phyloP scores from a whole-genome alignment of 768 basidiomycete species.

The Sistotremastrum suecicum region DNA sequence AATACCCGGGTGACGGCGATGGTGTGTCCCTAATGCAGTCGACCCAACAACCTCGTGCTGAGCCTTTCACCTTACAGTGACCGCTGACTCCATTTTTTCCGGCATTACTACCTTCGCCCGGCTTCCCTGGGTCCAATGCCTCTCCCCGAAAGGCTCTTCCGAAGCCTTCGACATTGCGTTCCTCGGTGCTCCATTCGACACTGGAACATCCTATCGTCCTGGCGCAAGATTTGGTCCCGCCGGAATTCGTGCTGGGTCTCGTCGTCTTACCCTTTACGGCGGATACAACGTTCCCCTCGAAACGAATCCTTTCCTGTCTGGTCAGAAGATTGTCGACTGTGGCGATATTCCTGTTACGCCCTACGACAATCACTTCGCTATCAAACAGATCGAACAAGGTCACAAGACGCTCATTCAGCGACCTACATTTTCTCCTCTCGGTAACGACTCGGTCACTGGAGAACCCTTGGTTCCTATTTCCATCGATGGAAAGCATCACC shows the following conservation, averaged over 20 bases:
- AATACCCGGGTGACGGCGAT: conserved; percentile 44
- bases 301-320: conserved; percentile 57
- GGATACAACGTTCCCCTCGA: conserved; percentile 67
- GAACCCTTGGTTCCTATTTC: conserved; percentile 42
- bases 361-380: conserved; percentile 61
- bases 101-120: conserved; percentile 80
- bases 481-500: conserved; percentile 60
- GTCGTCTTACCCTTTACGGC: conserved; percentile 60
- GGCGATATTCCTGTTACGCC: conserved; percentile 70
- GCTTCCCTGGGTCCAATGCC: conserved; percentile 73
- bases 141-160: conserved; percentile 40
- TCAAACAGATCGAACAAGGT: conserved; percentile 59
- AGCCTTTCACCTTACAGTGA: conserved; percentile 29
- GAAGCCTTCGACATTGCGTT: conserved; percentile 67
- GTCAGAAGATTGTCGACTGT: conserved; percentile 60
- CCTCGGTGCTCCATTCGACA: conserved; percentile 67
- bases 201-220: conserved; percentile 63
- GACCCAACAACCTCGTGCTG: neutral
- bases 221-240: conserved; percentile 80
- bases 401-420: conserved; percentile 60
- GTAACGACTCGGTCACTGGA: conserved; percentile 49
- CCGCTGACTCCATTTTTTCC: conserved; percentile 66
- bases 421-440: conserved; percentile 43
- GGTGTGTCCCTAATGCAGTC: conserved; percentile 20
- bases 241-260: conserved; percentile 67